These are phyloP conservation scores for Lonicera japonica DNA, from an alignment of 129 eudicot genomes.

Conservation along the genomic window DNA sequence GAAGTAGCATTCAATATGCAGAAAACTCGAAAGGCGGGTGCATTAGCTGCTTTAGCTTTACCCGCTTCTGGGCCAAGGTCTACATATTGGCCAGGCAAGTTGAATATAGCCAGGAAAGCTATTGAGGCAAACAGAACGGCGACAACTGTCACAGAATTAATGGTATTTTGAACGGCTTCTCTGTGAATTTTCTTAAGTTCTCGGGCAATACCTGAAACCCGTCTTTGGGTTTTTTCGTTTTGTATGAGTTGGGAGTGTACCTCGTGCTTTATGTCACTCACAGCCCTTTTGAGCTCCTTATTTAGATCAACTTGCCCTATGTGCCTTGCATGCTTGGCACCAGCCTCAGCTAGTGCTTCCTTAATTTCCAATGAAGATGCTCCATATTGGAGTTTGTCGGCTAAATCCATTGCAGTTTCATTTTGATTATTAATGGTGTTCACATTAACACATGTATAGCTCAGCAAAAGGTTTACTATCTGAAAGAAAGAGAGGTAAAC, in stretches of 20 bases:
- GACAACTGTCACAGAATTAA: slow-evolving; percentile 82
- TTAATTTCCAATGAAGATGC: slow-evolving; percentile 55
- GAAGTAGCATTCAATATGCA: slow-evolving; percentile 74
- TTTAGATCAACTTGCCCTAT: slow-evolving; percentile 70
- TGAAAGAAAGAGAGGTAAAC: slow-evolving; percentile 20
- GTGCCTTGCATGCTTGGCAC: slow-evolving; percentile 71
- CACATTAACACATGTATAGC: slow-evolving; percentile 54
- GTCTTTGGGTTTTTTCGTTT: slow-evolving; percentile 79
- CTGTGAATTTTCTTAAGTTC: slow-evolving; percentile 80
- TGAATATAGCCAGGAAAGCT: slow-evolving; percentile 87
- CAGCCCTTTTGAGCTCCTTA: slow-evolving; percentile 76
- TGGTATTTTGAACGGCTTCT: slow-evolving; percentile 92
- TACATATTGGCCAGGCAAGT: slow-evolving; percentile 66
- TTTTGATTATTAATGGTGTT: slow-evolving; percentile 64
- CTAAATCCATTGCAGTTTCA: slow-evolving; percentile 96
- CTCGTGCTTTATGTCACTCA: slow-evolving; percentile 88
- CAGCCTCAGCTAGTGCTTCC: slow-evolving; percentile 66
- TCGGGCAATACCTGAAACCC: slow-evolving; percentile 89
- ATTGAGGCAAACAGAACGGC: slow-evolving; percentile 91
- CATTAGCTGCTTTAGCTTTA: slow-evolving; percentile 43
- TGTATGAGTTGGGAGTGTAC: slow-evolving; percentile 90
- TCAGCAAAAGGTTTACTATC: slow-evolving; percentile 63
- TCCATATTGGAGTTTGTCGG: slow-evolving; percentile 76
- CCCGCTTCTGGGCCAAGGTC: slow-evolving; percentile 43
- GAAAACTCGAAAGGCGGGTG: slow-evolving; percentile 63